Conservation (phyloP, 2,329 filamentous ascomycete species). For the Colletotrichum lupini region DNA sequence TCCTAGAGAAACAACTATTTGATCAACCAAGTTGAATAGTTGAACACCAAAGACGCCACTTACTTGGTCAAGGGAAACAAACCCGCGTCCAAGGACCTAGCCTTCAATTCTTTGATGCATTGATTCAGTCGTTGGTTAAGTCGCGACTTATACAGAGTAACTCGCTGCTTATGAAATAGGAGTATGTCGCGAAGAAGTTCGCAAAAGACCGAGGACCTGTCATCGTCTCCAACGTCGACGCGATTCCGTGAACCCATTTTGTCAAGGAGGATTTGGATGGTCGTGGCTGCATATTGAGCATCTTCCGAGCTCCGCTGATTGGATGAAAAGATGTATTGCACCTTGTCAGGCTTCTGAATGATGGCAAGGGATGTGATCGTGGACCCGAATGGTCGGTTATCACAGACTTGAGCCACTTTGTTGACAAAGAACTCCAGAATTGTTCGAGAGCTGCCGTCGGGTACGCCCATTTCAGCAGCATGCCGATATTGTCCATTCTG, state of each 20-base stretch:
- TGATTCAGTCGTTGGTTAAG: neutral
- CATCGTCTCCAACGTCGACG: neutral
- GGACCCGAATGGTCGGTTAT: constrained; percentile 41
- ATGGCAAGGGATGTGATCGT: constrained; percentile 46
- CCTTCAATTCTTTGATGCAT: neutral
- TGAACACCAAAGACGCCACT: neutral
- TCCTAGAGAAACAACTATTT: too few species aligned
- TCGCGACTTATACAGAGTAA: neutral
- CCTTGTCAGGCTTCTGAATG: constrained; percentile 40
- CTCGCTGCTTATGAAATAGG: neutral
- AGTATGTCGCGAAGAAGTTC: neutral
- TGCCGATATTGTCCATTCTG: neutral
- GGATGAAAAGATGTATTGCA: constrained; percentile 45
- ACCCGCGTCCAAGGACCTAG: neutral
- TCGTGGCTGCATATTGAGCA: neutral
- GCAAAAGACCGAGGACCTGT: neutral
- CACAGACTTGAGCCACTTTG: constrained; percentile 45
- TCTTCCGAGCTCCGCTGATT: constrained; percentile 36
- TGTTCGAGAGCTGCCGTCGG: constrained; percentile 33
- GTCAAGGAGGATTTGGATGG: neutral
- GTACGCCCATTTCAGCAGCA: neutral
- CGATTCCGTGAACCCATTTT: neutral
- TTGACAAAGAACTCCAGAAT: constrained; percentile 44
- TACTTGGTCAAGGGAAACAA: neutral
- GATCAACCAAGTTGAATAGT: too few species aligned